These are phyloP conservation scores for Areca catechu DNA, from an alignment of 176 grass and related monocot species.

Conservation along the genomic window DNA sequence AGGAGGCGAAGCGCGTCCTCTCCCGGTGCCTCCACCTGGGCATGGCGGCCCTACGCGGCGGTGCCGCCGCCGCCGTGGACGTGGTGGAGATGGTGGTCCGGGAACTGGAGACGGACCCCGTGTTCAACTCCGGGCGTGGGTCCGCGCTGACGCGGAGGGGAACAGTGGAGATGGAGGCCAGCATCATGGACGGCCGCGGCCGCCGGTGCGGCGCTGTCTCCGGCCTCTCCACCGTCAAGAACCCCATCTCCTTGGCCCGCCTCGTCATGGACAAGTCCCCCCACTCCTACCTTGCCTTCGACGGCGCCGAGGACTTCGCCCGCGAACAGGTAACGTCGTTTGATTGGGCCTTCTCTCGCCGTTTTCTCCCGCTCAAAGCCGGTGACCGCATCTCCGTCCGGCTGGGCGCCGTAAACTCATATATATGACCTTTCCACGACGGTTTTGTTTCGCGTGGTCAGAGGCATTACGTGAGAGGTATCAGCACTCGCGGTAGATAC, in stretches of 20 bases:
- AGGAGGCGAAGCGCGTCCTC: constrained; percentile 66
- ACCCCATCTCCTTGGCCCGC: constrained; percentile 72
- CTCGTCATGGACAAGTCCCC: constrained; percentile 85
- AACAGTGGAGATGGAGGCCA: constrained; percentile 97
- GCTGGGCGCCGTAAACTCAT: no score
- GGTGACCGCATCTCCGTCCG: no score
- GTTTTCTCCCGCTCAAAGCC: background rate
- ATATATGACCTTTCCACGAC: no score
- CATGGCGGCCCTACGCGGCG: constrained; percentile 30
- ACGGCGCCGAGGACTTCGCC: constrained; percentile 82
- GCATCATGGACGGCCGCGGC: constrained; percentile 85
- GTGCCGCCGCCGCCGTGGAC: constrained; percentile 25
- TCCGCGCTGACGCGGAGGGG: constrained; percentile 73
- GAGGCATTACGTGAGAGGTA: no score
- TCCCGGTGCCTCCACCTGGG: constrained; percentile 60
- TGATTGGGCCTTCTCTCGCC: background rate
- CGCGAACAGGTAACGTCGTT: constrained; percentile 44
- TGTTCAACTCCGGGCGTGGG: constrained; percentile 79
- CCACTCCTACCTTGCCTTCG: constrained; percentile 91
- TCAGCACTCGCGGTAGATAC: no score
- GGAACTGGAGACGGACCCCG: constrained; percentile 72
- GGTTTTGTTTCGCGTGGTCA: no score
- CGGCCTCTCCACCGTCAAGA: constrained; percentile 67
- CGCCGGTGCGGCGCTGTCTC: constrained; percentile 87
- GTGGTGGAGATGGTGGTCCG: constrained; percentile 77